These are phyloP conservation scores for Dictyophora rubrovolvata DNA, from an alignment of 768 basidiomycete species.

Conservation along the genomic window DNA sequence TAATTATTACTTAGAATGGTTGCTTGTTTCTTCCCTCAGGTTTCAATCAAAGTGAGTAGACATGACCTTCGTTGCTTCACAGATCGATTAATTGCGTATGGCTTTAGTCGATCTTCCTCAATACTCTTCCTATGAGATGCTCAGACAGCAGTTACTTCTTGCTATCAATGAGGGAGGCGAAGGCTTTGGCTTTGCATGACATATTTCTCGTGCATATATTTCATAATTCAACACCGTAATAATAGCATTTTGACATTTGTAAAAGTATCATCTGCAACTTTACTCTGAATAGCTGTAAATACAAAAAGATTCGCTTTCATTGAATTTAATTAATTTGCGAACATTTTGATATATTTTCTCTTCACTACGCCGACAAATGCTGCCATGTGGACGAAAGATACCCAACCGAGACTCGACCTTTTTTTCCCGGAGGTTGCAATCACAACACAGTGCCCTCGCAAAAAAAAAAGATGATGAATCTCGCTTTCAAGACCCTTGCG, in stretches of 20 bases:
- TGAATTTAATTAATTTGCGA: background rate
- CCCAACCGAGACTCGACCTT: too few relatives aligned
- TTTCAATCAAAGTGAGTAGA: conserved; percentile 63
- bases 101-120: conserved; percentile 68
- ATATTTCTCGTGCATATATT: background rate
- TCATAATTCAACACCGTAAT: background rate
- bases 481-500: too few relatives aligned
- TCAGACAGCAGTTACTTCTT: conserved; percentile 79
- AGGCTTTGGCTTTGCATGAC: conserved; percentile 78
- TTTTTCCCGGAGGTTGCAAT: too few relatives aligned
- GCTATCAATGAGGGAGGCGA: conserved; percentile 96
- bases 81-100: conserved; percentile 16
- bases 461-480: too few relatives aligned
- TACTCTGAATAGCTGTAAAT: background rate
- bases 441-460: too few relatives aligned
- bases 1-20: conserved; percentile 11
- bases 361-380: too few relatives aligned
- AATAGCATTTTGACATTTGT: background rate
- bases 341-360: too few relatives aligned
- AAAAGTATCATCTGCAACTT: background rate
- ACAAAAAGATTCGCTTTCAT: background rate
- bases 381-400: too few relatives aligned
- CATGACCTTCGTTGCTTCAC: background rate
- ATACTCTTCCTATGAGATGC: conserved; percentile 93
- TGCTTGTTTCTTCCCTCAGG: conserved; percentile 33